Evolutionary conservation across 2,329 filamentous ascomycete genomes (phyloP), one percentile per base, ranked within the genome.

Genomic region (Penicillium sclerotiorum): DNA sequence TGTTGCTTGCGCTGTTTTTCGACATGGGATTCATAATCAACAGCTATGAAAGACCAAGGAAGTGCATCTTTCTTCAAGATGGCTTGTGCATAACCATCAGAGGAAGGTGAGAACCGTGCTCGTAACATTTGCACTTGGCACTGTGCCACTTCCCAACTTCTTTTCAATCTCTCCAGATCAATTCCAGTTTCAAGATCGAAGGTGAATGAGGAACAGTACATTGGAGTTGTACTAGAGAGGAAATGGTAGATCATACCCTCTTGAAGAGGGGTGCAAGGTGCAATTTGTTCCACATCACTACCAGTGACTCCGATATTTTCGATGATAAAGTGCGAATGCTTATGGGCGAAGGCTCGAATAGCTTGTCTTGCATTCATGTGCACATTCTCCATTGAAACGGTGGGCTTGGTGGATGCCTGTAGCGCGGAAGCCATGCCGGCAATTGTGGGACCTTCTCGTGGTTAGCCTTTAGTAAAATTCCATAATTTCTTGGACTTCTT

Each of bases 191-290:
- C 48, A 1, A 95, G 68, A 1, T 73, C 59, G 36, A 93, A 84
- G 0, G 70, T 71, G 62, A 96, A 95, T 0, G 78, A 77, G 49
- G 91, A 91, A 68, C 93, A 95, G 64, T 96, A 96, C 0, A 87
- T 72, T 0, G 78, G 76, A 0, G 73, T 66, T 0, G 78, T 71
- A 15, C 75, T 83, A 8, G 83, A 80, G 30, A 88, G 66, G 20
- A 85, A 86, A 41, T 85, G 81, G 5, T 87, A 87, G 42, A 96
- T 83, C 75, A 96, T 93, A 0, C 91, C 92, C 65, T 93, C 84
- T 63, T 96, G 92, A 1, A 96, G 74, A 0, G 91, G 82, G 1
- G 92, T 95, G 64, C 92, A 96, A 4, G 91, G 92, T 0, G 84
- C 84, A 44, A 96, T 82, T 50, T 83, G 82, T 62, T 94, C 87